These are phyloP conservation scores for Aspergillus sp. DNA, from an alignment of 2,329 filamentous ascomycete genomes.

Conservation along the genomic window DNA sequence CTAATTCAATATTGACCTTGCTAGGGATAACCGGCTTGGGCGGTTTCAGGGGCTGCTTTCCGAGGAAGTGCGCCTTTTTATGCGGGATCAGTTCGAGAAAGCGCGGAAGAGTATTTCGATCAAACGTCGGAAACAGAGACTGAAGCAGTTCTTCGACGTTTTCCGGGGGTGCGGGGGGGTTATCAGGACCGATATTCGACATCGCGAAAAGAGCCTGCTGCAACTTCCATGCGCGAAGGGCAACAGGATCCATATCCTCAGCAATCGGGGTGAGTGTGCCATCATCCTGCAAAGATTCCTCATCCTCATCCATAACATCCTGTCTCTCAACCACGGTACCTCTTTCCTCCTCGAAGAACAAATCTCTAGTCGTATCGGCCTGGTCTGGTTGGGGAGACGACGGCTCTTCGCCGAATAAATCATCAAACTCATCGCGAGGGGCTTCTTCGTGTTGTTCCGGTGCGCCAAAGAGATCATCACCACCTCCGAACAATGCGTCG, in stretches of 20 bases:
- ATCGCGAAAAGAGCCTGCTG: slow-evolving; percentile 54
- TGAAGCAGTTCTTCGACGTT: slow-evolving; percentile 76
- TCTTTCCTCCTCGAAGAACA: slow-evolving; percentile 40
- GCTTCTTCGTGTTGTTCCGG: slow-evolving; percentile 29
- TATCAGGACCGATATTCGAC: slow-evolving; percentile 58
- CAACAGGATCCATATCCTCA: slow-evolving; percentile 48
- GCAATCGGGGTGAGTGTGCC: slow-evolving; percentile 32
- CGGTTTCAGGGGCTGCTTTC: slow-evolving; percentile 77
- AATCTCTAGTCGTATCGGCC: slow-evolving; percentile 35
- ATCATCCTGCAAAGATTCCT: slow-evolving; percentile 33
- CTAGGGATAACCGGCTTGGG: slow-evolving; percentile 82
- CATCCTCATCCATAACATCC: slow-evolving; percentile 33
- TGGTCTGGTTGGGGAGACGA: slow-evolving; percentile 40
- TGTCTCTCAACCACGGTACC: slow-evolving; percentile 18
- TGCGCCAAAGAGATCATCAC: slow-evolving; percentile 45
- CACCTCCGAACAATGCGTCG: slow-evolving; percentile 32
- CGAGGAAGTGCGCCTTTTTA: slow-evolving; percentile 76
- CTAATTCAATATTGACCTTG: slow-evolving; percentile 86
- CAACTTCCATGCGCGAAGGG: slow-evolving; percentile 49
- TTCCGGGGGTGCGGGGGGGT: slow-evolving; percentile 69
- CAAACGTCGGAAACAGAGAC: slow-evolving; percentile 80
- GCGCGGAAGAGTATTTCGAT: slow-evolving; percentile 72
- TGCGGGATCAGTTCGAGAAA: slow-evolving; percentile 84
- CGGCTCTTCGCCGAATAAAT: slow-evolving; percentile 53
- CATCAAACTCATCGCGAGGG: slow-evolving; percentile 49